Percentiles rank a stretch among this genome's conserved stretches.
phyloP scores from a whole-genome alignment of 169 alveolate species.

The Plasmodium billcollinsi region DNA sequence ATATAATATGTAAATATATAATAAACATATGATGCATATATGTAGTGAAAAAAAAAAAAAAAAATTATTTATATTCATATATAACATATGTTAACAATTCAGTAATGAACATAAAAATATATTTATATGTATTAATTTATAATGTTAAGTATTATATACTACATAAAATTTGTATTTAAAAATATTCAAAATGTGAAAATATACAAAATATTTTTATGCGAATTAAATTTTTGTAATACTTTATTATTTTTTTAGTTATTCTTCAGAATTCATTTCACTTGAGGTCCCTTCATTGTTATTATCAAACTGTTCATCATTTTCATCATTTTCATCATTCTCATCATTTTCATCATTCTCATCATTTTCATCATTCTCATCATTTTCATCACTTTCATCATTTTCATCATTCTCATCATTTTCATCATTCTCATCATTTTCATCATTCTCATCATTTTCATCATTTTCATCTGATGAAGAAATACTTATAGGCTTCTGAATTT shows the following conservation, averaged over 20 bases:
- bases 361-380: background rate
- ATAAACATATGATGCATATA: too few species aligned
- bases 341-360: constrained; percentile 35
- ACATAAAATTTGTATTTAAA: too few species aligned
- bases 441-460: constrained; percentile 10
- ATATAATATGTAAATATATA: too few species aligned
- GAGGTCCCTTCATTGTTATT: background rate
- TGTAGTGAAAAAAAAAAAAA: too few species aligned
- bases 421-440: background rate
- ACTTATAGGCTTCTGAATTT: constrained; percentile 13
- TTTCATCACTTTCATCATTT: background rate
- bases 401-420: background rate
- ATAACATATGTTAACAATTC: too few species aligned
- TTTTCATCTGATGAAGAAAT: constrained; percentile 34
- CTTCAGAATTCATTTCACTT: constrained; percentile 2
- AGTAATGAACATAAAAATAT: too few species aligned
- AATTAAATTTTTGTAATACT: too few species aligned
- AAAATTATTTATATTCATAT: too few species aligned
- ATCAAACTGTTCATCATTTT: background rate
- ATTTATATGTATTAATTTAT: too few species aligned
- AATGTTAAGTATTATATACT: too few species aligned
- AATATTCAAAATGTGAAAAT: too few species aligned
- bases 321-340: background rate
- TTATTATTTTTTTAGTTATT: background rate
- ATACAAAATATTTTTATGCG: too few species aligned